Evolutionary conservation across 176 grass and related monocot species (phyloP).

Genomic region (Oryza meridionalis): DNA sequence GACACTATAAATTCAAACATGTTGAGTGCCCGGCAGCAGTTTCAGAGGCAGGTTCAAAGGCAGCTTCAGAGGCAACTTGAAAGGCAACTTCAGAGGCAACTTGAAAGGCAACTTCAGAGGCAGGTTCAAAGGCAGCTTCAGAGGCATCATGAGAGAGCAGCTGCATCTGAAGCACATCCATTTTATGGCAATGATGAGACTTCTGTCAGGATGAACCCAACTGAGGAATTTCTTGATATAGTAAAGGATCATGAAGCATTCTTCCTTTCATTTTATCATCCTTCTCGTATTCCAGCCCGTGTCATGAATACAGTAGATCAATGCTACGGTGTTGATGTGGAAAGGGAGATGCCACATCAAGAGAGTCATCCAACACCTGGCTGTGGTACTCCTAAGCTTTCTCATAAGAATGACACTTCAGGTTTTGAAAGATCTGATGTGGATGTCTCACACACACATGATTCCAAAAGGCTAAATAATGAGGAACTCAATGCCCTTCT

Average conservation of each 20-base stretch:
- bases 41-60: not conserved
- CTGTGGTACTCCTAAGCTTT: not conserved
- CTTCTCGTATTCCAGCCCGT: not conserved
- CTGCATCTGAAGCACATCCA: not conserved
- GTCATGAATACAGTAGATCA: not conserved
- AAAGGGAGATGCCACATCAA: not conserved
- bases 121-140: not conserved
- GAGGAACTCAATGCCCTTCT: too few relatives aligned
- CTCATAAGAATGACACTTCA: not conserved
- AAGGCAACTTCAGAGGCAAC: not conserved
- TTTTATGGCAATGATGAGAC: not conserved
- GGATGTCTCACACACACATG: not conserved
- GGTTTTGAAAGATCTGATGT: not conserved
- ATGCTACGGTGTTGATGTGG: not conserved
- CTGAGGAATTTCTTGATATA: slow-evolving; percentile 14
- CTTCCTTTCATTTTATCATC: not conserved
- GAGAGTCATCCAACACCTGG: not conserved
- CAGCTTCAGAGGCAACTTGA: not conserved
- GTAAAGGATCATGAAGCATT: not conserved
- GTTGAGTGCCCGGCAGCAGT: not conserved
- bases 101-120: not conserved
- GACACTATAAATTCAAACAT: not conserved
- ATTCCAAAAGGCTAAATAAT: not conserved
- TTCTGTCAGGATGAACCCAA: not conserved
- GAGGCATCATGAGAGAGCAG: not conserved